These are phyloP conservation scores for Penicillium herquei DNA, from an alignment of 495 filamentous ascomycete genomes.

Conservation along the genomic window DNA sequence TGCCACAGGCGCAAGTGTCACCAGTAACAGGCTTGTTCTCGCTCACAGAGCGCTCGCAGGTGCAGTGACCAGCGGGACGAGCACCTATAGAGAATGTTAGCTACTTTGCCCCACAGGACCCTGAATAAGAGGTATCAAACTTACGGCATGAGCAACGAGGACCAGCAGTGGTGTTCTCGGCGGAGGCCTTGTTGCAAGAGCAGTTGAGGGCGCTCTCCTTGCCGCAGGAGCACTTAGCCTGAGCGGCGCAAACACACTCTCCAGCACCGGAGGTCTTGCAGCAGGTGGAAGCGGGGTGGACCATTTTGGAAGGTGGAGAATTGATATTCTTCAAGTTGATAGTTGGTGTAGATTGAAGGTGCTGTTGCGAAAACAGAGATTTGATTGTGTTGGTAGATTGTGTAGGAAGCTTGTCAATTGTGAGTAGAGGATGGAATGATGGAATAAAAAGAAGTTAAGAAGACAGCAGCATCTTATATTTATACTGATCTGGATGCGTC, in stretches of 20 bases:
- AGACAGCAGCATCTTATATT: slow-evolving; percentile 14
- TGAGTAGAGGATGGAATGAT: background rate
- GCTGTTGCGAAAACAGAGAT: background rate
- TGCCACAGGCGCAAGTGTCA: slow-evolving; percentile 72
- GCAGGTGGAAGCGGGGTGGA: slow-evolving; percentile 58
- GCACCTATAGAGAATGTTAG: slow-evolving; percentile 46
- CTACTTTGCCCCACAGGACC: background rate
- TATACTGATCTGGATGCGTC: slow-evolving; percentile 28
- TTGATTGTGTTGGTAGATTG: background rate
- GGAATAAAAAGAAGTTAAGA: background rate
- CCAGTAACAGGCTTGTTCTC: slow-evolving; percentile 68
- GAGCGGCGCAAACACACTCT: slow-evolving; percentile 58
- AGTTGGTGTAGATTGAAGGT: slow-evolving; percentile 10
- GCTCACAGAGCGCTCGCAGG: slow-evolving; percentile 66
- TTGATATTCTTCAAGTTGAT: background rate
- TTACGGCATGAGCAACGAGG: slow-evolving; percentile 81
- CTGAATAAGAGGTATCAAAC: slow-evolving; percentile 28
- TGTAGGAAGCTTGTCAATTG: background rate
- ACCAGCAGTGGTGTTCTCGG: slow-evolving; percentile 73
- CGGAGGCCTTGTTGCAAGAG: slow-evolving; percentile 71
- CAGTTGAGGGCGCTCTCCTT: slow-evolving; percentile 82
- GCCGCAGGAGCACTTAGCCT: slow-evolving; percentile 83
- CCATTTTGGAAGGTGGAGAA: slow-evolving; percentile 38
- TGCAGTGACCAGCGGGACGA: slow-evolving; percentile 78
- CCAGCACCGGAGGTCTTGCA: slow-evolving; percentile 55